A percentile compares a stretch with the other conserved stretches of the same genome.
These are phyloP conservation scores for Epichloe amarillans DNA, from an alignment of 2,329 filamentous ascomycete species.

Conservation along the genomic window DNA sequence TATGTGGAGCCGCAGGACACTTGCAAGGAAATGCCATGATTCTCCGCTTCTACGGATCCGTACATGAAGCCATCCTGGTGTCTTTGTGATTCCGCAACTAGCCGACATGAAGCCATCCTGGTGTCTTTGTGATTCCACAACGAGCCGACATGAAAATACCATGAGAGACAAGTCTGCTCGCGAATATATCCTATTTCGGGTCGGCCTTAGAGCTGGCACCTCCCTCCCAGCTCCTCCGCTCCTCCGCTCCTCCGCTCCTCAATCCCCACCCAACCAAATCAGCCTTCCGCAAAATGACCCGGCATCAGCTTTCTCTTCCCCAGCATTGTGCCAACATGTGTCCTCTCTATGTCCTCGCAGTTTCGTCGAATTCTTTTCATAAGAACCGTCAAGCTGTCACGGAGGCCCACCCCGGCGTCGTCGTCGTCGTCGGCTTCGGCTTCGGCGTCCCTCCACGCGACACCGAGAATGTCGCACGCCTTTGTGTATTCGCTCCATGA, in stretches of 20 bases:
- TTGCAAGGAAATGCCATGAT: too few relatives aligned
- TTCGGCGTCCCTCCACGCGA: conserved; percentile 23
- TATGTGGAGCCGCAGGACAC: too few relatives aligned
- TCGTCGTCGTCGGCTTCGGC: neutral
- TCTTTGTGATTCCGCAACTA: too few relatives aligned
- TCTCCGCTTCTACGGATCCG: too few relatives aligned
- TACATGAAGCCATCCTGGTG: too few relatives aligned
- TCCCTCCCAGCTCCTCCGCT: neutral
- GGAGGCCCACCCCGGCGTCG: neutral
- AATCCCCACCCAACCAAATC: neutral
- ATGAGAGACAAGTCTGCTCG: too few relatives aligned
- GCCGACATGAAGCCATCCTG: too few relatives aligned
- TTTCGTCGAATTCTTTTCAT: conserved; percentile 19
- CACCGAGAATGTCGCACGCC: conserved; percentile 37
- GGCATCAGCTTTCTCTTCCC: conserved; percentile 11
- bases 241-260: neutral
- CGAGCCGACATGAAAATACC: too few relatives aligned
- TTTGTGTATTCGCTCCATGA: conserved; percentile 39
- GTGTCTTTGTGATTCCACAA: too few relatives aligned
- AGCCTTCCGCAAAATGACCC: neutral
- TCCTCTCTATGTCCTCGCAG: conserved; percentile 22
- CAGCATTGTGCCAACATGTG: conserved; percentile 22
- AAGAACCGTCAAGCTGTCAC: conserved; percentile 16
- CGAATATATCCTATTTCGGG: neutral
- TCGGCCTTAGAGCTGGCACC: neutral